Conservation (phyloP, 208 protist genomes). For the Leishmania tarentolae region DNA sequence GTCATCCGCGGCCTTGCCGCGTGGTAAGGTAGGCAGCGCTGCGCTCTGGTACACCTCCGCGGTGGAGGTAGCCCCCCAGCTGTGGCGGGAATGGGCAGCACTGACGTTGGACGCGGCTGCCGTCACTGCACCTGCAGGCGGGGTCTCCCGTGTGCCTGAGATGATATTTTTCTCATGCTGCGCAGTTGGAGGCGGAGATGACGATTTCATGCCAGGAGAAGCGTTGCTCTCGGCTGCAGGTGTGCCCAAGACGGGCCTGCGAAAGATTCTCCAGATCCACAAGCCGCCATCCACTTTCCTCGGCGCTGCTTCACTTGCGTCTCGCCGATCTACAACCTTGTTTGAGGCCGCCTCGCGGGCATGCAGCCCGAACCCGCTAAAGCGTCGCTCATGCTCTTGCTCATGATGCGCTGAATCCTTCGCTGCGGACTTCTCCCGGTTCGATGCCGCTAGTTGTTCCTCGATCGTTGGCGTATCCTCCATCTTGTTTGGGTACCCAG, state of each 20-base stretch:
- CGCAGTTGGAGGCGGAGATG: neutral
- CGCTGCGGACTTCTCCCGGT: constrained; percentile 21
- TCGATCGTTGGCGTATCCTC: constrained; percentile 71
- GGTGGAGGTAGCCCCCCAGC: constrained; percentile 11
- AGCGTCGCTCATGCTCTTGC: constrained; percentile 18
- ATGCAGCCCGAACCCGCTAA: constrained; percentile 18
- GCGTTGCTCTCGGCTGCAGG: neutral
- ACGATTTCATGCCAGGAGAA: neutral
- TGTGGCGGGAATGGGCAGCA: neutral
- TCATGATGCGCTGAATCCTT: constrained; percentile 13
- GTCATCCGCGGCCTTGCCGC: constrained; percentile 37
- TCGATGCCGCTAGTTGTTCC: constrained; percentile 47
- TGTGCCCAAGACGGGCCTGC: constrained; percentile 13
- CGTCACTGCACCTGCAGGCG: neutral
- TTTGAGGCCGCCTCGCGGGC: constrained; percentile 9
- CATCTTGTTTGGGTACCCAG: constrained; percentile 83
- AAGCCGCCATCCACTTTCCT: neutral
- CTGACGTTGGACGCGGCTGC: neutral
- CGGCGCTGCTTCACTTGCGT: neutral
- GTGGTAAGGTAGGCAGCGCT: constrained; percentile 3
- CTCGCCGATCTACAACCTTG: constrained; percentile 17
- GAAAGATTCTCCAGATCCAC: constrained; percentile 29
- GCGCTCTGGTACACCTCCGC: neutral
- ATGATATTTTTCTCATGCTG: neutral
- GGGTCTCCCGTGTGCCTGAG: neutral